These are phyloP conservation scores for Forsythia viridissima DNA, from an alignment of 257 asterid genomes.

Conservation along the genomic window DNA sequence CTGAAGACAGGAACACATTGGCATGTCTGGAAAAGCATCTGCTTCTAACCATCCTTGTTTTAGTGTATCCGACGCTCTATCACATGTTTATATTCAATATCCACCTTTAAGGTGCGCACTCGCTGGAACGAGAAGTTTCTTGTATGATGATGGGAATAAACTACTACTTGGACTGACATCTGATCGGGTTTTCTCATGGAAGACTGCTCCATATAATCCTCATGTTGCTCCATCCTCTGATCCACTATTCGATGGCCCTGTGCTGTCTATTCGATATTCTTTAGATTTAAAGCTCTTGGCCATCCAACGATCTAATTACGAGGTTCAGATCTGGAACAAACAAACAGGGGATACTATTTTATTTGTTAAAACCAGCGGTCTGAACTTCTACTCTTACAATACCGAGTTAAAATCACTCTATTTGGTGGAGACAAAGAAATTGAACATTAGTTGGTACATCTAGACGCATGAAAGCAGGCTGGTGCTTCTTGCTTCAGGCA, in stretches of 20 bases:
- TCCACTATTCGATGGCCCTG: constrained; percentile 79
- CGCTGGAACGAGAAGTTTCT: constrained; percentile 61
- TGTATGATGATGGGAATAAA: constrained; percentile 82
- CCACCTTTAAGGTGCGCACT: constrained; percentile 75
- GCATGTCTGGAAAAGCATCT: constrained; percentile 66
- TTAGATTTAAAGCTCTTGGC: constrained; percentile 83
- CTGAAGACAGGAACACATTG: constrained; percentile 28
- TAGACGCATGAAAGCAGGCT: constrained; percentile 96
- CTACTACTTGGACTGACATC: constrained; percentile 65
- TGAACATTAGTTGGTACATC: constrained; percentile 71
- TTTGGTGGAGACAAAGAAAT: constrained; percentile 72
- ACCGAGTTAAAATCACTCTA: constrained; percentile 58
- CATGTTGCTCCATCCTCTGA: constrained; percentile 60
- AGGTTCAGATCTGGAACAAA: constrained; percentile 76
- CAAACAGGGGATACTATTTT: constrained; percentile 52
- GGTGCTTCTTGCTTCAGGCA: constrained; percentile 93
- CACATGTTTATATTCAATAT: constrained; percentile 74
- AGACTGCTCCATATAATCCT: constrained; percentile 73
- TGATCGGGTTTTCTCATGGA: constrained; percentile 87
- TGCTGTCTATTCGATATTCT: constrained; percentile 78
- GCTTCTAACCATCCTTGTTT: constrained; percentile 59
- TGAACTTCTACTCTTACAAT: constrained; percentile 67
- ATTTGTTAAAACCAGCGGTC: constrained; percentile 43
- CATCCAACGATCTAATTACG: constrained; percentile 75
- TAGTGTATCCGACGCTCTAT: constrained; percentile 80